Evolutionary conservation across 805 yeast genomes (phyloP), one percentile per base, ranked within the genome.

Genomic region (Kockiozyma suomiensis): DNA sequence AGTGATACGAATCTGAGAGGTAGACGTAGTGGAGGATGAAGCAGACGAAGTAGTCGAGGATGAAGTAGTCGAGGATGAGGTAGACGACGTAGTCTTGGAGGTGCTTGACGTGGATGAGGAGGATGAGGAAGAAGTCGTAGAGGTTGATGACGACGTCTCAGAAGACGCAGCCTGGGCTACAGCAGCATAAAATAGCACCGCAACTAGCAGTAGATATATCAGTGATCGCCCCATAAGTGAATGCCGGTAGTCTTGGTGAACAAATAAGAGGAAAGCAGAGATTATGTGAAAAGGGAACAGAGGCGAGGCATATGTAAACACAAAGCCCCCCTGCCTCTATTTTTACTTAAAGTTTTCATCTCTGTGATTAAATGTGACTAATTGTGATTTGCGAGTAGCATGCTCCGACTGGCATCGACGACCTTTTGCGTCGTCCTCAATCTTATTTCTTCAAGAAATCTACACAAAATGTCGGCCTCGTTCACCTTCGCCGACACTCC

Each of bases 401-500:
- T 28, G 23, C 33, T 12, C 49, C 33, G 35, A 28, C 4, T 21
- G 6, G 49, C 17, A 19, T 15, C 38, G 40, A 12, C 10, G 26
- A 30, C 23, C 19, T 7, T 4, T 37, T 7, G 10, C 25, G 7
- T 10, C 25, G 17, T 17, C 26, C 15, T 17, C 50, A 4, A 8
- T 6, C 40, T 30, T 17, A 6, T 32, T 23, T 47, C 13, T 17
- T 32, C 23, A n/a, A n/a, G n/a, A n/a, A n/a, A n/a, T 35, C 50
- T 8, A 47, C 38, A n/a, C 50, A 47, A 30, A 21, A 54, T 59
- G 59, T 42, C 66, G 35, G 32, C 47, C 4, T 38, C 58, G 21
- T 68, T 82, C 67, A 81, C 81, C 69, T 86, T 84, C 73, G 79
- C 80, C 70, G 78, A 81, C 69, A 87, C 93, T 15, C 90, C 90